A percentile compares a stretch with the other conserved stretches of the same genome.
Conservation (phyloP, 1,139 yeast genomes). For the Protomyces inouyei region DNA sequence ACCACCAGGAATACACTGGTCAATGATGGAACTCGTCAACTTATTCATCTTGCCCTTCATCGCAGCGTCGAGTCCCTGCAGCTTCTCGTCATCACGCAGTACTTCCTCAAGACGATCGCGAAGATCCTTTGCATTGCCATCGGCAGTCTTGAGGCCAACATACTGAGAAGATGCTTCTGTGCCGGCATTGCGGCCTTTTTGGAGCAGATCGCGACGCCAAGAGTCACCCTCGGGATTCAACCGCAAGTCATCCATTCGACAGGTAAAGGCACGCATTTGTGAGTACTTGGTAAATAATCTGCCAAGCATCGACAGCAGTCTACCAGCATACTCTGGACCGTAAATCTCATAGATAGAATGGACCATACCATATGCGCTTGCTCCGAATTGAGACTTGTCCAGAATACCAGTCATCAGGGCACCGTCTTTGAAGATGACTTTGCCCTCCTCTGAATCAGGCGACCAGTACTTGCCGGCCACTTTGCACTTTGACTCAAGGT, state of each 20-base stretch:
- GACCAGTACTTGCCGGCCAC: slow-evolving; percentile 96
- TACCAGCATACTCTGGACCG: slow-evolving; percentile 87
- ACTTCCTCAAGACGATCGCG: slow-evolving; percentile 87
- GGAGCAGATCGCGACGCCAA: slow-evolving; percentile 79
- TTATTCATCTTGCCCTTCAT: slow-evolving; percentile 89
- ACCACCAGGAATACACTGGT: slow-evolving; percentile 93
- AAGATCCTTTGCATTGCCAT: slow-evolving; percentile 59
- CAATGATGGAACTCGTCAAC: slow-evolving; percentile 86
- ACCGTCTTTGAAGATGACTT: slow-evolving; percentile 80
- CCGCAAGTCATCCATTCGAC: slow-evolving; percentile 99
- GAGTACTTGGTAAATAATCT: slow-evolving; percentile 90
- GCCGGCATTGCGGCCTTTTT: slow-evolving; percentile 74
- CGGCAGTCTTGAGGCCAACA: slow-evolving; percentile 58
- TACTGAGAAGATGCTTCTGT: slow-evolving; percentile 92
- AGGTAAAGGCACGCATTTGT: slow-evolving; percentile 88
- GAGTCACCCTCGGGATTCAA: slow-evolving; percentile 74
- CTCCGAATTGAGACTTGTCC: slow-evolving; percentile 98
- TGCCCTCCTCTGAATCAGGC: slow-evolving; percentile 70
- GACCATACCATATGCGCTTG: slow-evolving; percentile 93
- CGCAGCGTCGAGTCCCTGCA: slow-evolving; percentile 92
- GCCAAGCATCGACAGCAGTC: slow-evolving; percentile 82
- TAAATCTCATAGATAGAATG: slow-evolving; percentile 95
- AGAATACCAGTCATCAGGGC: slow-evolving; percentile 84
- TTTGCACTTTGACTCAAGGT: slow-evolving; percentile 76
- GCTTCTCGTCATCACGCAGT: slow-evolving; percentile 83